Evolutionary conservation across 805 yeast genomes (phyloP).

Genomic region (Ogataea methylovora): DNA sequence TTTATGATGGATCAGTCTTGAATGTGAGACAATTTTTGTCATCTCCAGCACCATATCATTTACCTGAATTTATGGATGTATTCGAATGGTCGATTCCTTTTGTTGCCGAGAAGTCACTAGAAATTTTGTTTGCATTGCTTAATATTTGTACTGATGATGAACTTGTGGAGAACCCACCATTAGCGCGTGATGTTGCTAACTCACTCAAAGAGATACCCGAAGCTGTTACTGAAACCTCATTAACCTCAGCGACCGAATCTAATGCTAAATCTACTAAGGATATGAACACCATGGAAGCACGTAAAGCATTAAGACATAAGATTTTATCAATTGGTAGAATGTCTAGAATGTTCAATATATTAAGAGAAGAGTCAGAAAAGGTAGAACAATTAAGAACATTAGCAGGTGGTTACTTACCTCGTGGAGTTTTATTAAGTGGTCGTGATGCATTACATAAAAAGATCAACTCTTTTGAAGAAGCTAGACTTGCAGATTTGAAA

Average conservation of each 20-base stretch:
- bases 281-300: constrained; percentile 22
- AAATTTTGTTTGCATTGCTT: constrained; percentile 80
- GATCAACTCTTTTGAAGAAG: constrained; percentile 73
- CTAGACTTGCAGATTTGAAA: constrained; percentile 65
- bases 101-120: constrained; percentile 92
- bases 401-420: constrained; percentile 74
- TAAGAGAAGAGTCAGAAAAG: constrained; percentile 82
- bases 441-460: constrained; percentile 68
- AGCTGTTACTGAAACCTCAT: background rate
- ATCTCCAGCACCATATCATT: constrained; percentile 91
- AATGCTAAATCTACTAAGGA: background rate
- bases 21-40: constrained; percentile 89
- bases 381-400: constrained; percentile 71
- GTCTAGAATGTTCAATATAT: constrained; percentile 82
- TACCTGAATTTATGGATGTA: constrained; percentile 95
- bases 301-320: constrained; percentile 59
- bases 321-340: constrained; percentile 89
- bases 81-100: constrained; percentile 96
- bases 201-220: constrained; percentile 20
- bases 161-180: constrained; percentile 60
- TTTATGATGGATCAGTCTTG: constrained; percentile 87
- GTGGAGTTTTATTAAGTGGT: constrained; percentile 80
- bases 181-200: constrained; percentile 32
- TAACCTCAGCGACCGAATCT: background rate
- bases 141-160: constrained; percentile 94